Base-by-base conservation (phyloP, 208 protist species). In the Trypanosoma melophagium region DNA sequence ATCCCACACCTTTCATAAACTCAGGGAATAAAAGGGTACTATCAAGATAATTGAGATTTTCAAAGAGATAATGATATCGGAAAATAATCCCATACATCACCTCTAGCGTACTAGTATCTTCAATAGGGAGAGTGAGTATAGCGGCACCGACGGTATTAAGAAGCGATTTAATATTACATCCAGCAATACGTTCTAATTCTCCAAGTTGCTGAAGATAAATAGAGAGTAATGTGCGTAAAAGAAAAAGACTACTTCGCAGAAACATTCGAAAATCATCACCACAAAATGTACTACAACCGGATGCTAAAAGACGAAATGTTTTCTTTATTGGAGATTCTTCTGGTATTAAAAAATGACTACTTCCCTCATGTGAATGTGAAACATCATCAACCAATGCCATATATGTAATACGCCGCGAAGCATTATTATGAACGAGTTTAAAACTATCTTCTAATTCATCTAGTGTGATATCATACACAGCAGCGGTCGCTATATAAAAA, bases 161-260 rank as follows among this genome's bases (percentile, higher is more conserved):
- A 5, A 71, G n/a, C 13, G 45, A 67, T 21, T 49, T 10, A n/a
- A 71, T 1, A 45, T 62, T 56, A 21, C 3, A 63, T 19, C 67
- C 66, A 13, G 71, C 57, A 7, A 75, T 14, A 40, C n/a, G 7
- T n/a, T 70, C 66, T 41, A 84, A n/a, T 17, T 63, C 64, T 19
- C 56, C 60, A 12, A 80, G 45, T 14, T 81, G 49, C 13, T 58
- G 45, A 7, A 66, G 62, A 59, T 76, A 81, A 50, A 69, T 71
- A 2, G 21, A 59, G 13, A 81, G 41, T 2, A 81, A 49, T 8
- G 63, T 24, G 24, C 75, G 60, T 31, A 84, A 59, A 38, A 84
- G 54, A 25, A 59, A 44, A 40, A 78, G 62, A 0, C 52, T 49
- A 58, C 56, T 72, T 41, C 60, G 51, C 21, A 66, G 7, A 55